Evolutionary conservation across 371 early-diverging fungal genomes (phyloP), one percentile per base, ranked within the genome.

Genomic region (Catenaria anguillulae): DNA sequence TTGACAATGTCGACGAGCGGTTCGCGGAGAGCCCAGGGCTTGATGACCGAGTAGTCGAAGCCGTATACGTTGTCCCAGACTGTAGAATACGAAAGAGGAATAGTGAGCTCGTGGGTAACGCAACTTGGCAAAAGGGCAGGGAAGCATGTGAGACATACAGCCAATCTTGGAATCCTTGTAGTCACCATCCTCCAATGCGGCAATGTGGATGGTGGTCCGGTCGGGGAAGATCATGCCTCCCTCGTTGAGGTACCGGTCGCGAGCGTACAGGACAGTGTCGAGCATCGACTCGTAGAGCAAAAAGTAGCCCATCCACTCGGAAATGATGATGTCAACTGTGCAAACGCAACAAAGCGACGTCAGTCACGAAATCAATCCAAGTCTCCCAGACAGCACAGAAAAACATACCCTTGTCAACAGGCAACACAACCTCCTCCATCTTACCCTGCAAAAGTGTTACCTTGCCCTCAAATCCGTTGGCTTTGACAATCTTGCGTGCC

Each of bases 251-350:
- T 89, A 96, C 70, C 83, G 83, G 79, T 97, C 96, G 67, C 98
- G 84, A 21, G 98, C 98, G 59, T 83, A 78, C 48, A 97, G 78
- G 29, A 97, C 98, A 8, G 95, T 92, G 74, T 97, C 96, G 70
- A 97, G 78, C 98, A 97, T 97, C 72, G 89, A 89, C 71, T 97
- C 97, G 71, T 92, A 96, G 56, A 96, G 78, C 70, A 96, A 79
- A 71, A 94, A 95, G 82, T 97, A 96, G 33, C 98, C 98, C 93
- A 97, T 97, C 98, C 98, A 97, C 73, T 97, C 98, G 5, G 92
- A 91, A 61, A 97, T 90, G 65, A 97, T 95, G 59, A 94, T 90
- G 66, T 92, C 92, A 26, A 92, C 92, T n/a, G n/a, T n/a, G n/a
- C n/a, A n/a, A n/a, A n/a, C n/a, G n/a, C n/a, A n/a, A n/a, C n/a